A percentile compares a stretch with the other conserved stretches of the same genome.
Conservation (phyloP, 306 rosid species). For the Ceratonia siliqua region DNA sequence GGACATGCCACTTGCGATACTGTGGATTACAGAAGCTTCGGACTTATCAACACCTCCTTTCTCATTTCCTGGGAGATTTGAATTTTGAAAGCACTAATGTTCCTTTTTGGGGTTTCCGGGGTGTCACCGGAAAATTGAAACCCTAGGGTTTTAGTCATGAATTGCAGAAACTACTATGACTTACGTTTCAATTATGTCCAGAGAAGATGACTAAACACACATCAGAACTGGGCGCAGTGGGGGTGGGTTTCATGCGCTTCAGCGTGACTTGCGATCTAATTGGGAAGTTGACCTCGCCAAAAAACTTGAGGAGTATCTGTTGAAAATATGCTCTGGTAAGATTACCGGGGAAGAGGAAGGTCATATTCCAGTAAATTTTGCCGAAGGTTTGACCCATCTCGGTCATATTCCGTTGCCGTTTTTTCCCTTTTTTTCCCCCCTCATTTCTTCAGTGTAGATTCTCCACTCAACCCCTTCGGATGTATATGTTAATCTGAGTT, state of each 20-base stretch:
- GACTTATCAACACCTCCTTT: constrained; percentile 28
- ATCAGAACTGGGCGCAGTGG: constrained; percentile 42
- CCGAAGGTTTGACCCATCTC: constrained; percentile 64
- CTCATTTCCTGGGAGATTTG: background rate
- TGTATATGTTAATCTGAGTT: constrained; percentile 23
- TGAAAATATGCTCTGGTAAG: constrained; percentile 86
- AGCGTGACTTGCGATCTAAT: constrained; percentile 85
- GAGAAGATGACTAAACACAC: constrained; percentile 55
- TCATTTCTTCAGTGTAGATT: too few relatives aligned
- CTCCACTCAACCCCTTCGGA: background rate
- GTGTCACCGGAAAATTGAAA: constrained; percentile 20
- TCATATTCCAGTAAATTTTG: constrained; percentile 62
- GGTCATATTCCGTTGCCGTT: background rate
- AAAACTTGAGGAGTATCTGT: constrained; percentile 78
- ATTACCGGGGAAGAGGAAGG: constrained; percentile 62
- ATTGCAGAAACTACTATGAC: constrained; percentile 29
- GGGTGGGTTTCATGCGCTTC: constrained; percentile 63
- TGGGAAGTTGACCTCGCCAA: constrained; percentile 96
- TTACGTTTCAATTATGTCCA: background rate
- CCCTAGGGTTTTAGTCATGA: constrained; percentile 41
- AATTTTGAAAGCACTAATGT: constrained; percentile 15
- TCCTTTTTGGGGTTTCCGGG: background rate
- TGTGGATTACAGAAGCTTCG: background rate
- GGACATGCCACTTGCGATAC: background rate
- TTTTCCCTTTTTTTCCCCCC: too few relatives aligned